Evolutionary conservation across 2,329 filamentous ascomycete species (phyloP), one percentile per base, ranked within the genome.

Genomic region (Tricladium varicosporioides): DNA sequence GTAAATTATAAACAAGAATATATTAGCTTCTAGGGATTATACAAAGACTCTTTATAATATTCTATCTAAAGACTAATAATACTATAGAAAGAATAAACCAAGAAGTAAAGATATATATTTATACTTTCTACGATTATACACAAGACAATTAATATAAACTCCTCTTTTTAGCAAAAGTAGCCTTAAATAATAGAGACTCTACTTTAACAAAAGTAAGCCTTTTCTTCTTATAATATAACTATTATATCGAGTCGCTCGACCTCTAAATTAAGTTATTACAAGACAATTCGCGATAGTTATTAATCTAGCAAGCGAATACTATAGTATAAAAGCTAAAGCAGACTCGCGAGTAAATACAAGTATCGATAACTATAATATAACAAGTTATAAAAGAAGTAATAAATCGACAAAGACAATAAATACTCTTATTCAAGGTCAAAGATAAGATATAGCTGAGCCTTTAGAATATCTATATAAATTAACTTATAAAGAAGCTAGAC

Each of bases 361-460:
- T 13, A 36, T 7, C 13, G 13, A 36, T 36, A 36, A 13, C 32
- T 36, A 36, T 8, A 36, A 13, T 13, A 7, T 36, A 36, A 13
- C 13, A 36, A 36, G 32, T 36, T 36, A 8, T 8, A 36, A 13
- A 36, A 36, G 32, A 36, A 8, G 7, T 13, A 13, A 36, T 13
- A 13, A 36, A 36, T 13, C 32, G 32, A 13, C 7, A 36, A 36
- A 7, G 32, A 7, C 13, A 7, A 8, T 36, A 36, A 36, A 13
- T 13, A 8, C 32, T 13, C 13, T 8, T 7, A 7, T 36, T 36
- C 32, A 8, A 36, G 13, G 32, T 36, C 7, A 13, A 13, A 36
- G 32, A 36, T 36, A 36, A 36, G 32, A 13, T 50, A 9, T 50
- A 15, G 48, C n/a, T 50, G 36, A 50, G n/a, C 48, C 48, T 50